A percentile compares a stretch with the other conserved stretches of the same genome.
These are phyloP conservation scores for Penicillium parvum DNA, from an alignment of 495 filamentous ascomycete species.

Conservation along the genomic window DNA sequence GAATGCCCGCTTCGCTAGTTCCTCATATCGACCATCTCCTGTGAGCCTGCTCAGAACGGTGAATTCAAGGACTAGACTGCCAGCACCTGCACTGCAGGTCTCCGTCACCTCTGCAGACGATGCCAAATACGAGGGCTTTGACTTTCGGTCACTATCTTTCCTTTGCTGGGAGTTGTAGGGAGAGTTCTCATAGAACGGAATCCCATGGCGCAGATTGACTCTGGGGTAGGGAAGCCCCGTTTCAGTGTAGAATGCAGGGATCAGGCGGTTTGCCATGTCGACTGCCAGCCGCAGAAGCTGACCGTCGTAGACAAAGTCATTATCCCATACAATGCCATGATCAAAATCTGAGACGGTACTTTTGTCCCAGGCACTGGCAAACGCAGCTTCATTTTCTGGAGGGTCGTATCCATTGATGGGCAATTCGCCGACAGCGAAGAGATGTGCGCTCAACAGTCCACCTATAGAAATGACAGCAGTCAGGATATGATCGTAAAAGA, in stretches of 20 bases:
- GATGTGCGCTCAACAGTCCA: slow-evolving; percentile 84
- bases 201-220: slow-evolving; percentile 87
- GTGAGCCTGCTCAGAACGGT: slow-evolving; percentile 84
- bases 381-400: slow-evolving; percentile 27
- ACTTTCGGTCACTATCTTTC: slow-evolving; percentile 1
- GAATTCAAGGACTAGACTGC: slow-evolving; percentile 90
- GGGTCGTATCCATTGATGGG: slow-evolving; percentile 76
- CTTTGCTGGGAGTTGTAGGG: slow-evolving; percentile 31
- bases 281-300: slow-evolving; percentile 81
- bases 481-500: background rate
- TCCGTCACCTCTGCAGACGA: slow-evolving; percentile 72
- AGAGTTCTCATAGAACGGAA: slow-evolving; percentile 84
- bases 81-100: slow-evolving; percentile 93
- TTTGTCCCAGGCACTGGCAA: slow-evolving; percentile 40
- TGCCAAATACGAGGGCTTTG: slow-evolving; percentile 12
- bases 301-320: slow-evolving; percentile 80
- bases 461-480: slow-evolving; percentile 36
- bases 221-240: slow-evolving; percentile 93
- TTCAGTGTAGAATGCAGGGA: slow-evolving; percentile 84
- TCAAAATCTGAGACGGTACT: slow-evolving; percentile 27
- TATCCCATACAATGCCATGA: slow-evolving; percentile 63
- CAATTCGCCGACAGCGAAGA: slow-evolving; percentile 85
- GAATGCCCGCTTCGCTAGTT: slow-evolving; percentile 85
- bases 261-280: slow-evolving; percentile 74
- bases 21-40: slow-evolving; percentile 80